These are phyloP conservation scores for Fomitopsis betulina DNA, from an alignment of 1,284 basidiomycete species.

Conservation along the genomic window DNA sequence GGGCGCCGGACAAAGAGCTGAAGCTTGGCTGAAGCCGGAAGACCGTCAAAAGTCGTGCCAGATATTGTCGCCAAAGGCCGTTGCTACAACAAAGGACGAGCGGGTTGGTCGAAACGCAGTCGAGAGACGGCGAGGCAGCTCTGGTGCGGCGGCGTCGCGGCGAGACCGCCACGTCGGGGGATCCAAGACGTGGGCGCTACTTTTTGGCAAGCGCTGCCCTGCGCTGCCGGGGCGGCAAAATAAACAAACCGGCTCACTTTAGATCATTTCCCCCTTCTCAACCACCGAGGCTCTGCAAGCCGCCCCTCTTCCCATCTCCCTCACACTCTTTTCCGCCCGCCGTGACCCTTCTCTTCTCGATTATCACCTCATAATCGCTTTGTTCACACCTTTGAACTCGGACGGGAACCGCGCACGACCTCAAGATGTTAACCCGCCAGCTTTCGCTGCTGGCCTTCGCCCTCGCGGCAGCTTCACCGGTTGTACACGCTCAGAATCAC, in stretches of 20 bases:
- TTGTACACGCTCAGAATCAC: constrained; percentile 21
- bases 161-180: neutral
- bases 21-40: too few relatives aligned
- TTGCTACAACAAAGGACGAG: neutral
- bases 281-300: neutral
- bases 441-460: constrained; percentile 25
- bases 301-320: neutral
- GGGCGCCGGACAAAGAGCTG: neutral
- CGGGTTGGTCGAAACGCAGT: neutral
- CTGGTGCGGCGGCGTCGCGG: constrained; percentile 2
- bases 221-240: constrained; percentile 2
- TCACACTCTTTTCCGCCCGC: constrained; percentile 7
- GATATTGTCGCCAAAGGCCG: neutral
- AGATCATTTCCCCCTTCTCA: constrained; percentile 6
- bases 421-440: constrained; percentile 24
- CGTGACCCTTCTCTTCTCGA: neutral
- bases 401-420: neutral
- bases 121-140: constrained; percentile 2
- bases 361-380: neutral
- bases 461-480: constrained; percentile 18
- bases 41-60: neutral
- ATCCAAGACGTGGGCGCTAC: constrained; percentile 1
- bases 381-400: neutral
- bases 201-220: neutral
- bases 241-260: neutral